phyloP scores from a whole-genome alignment of 345 rosid species.

The Lumnitzera littorea region DNA sequence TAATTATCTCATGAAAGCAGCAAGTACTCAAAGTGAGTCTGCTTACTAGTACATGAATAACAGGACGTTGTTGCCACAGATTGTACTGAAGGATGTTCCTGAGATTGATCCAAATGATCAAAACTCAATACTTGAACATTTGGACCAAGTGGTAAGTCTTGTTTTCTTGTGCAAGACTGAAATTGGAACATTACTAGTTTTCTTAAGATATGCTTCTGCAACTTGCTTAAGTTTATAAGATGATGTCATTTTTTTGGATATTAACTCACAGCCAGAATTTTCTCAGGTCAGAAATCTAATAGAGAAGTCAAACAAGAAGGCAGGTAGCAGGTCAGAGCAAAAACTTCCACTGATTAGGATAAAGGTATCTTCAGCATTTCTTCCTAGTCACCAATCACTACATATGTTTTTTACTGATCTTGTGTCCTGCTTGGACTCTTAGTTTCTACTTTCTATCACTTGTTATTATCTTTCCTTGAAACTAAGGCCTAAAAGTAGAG shows the following conservation, averaged over 20 bases:
- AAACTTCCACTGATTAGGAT: conserved; percentile 85
- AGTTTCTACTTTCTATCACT: not conserved
- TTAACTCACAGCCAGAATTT: conserved; percentile 1
- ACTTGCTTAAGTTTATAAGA: not conserved
- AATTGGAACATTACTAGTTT: not conserved
- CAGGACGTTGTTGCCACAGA: conserved; percentile 37
- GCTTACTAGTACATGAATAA: conserved; percentile 7
- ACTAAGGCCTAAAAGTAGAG: no score
- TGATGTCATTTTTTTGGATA: not conserved
- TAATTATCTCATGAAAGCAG: no score
- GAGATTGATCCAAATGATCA: conserved; percentile 94
- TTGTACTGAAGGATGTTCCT: conserved; percentile 73
- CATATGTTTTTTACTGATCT: not conserved
- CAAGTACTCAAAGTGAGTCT: no score
- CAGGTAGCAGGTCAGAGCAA: conserved; percentile 50
- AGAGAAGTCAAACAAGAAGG: conserved; percentile 60
- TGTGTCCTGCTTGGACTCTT: not conserved
- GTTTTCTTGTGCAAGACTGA: conserved; percentile 12
- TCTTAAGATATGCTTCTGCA: no score
- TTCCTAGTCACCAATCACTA: not conserved
- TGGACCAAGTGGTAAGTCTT: conserved; percentile 77
- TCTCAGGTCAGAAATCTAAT: conserved; percentile 70
- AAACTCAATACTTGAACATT: conserved; percentile 81
- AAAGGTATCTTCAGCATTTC: conserved; percentile 43
- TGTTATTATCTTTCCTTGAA: no score